Base-by-base conservation (phyloP, 345 rosid species). In the Lumnitzera littorea region DNA sequence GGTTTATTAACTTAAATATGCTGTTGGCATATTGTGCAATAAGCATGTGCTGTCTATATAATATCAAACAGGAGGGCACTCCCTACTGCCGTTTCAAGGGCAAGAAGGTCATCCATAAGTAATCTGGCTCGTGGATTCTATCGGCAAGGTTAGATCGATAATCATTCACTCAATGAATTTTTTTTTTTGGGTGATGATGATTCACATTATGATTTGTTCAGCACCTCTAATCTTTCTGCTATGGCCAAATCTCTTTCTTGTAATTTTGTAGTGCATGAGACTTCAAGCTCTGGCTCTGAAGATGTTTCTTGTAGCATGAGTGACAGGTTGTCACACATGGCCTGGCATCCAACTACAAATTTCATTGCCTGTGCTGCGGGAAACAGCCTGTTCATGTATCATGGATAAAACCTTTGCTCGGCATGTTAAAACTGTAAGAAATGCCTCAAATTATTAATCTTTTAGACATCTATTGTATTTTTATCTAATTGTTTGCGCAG, bases 351-450 rank as follows among this genome's bases (percentile, higher is more conserved):
- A n/a, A 51, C 70, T 0, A 41, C 67, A 13, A 72, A 75, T 67
- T 50, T 82, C 64, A 75, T 85, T 27, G 91, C 88, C 11, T 80
- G 84, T 67, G 78, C 88, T 48, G 73, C 82, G 43, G 80, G 81
- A 63, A 80, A 71, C 61, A 80, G 88, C 76, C 56, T 85, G 80
- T 76, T 72, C 77, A 76, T 82, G 74, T 78, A 78, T 65, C 55
- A 72, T 20, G 84, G 80, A 2, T 85, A 74, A 70, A 53, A 23
- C 12, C 49, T 56, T 60, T 58, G 52, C 27, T 17, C 50, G 53
- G 51, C 15, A 24, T n/a, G 51, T 49, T 49, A 8, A 48, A 17
- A 25, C 14, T 15, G 24, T 16, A 16, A 43, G 6, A 27, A 43
- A 24, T 7, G 24, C 15, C 11, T 24, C 31, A 2, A 27, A 27